phyloP scores from a whole-genome alignment of 306 rosid species.

The Pterocarpus santalinus region DNA sequence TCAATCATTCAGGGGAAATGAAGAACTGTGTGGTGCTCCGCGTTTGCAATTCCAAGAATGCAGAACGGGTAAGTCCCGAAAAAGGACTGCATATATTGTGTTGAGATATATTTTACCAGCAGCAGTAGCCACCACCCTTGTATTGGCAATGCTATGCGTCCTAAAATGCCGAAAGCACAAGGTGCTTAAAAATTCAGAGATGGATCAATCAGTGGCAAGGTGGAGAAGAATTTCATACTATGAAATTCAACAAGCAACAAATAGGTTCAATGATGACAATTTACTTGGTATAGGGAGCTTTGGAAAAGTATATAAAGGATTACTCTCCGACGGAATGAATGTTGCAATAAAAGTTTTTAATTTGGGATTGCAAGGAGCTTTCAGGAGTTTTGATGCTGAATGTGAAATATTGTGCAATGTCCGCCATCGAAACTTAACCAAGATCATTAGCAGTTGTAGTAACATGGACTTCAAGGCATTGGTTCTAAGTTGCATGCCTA shows the following conservation, averaged over 20 bases:
- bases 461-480: slow-evolving; percentile 16
- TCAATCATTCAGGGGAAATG: background rate
- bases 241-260: background rate
- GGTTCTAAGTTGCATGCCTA: background rate
- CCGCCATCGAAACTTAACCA: slow-evolving; percentile 2
- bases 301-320: background rate
- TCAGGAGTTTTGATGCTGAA: background rate
- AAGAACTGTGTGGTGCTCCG: slow-evolving; percentile 1
- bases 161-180: background rate
- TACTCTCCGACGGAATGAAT: background rate
- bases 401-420: slow-evolving; percentile 1
- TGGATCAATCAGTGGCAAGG: background rate
- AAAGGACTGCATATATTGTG: background rate
- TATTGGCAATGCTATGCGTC: background rate
- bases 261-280: background rate
- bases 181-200: background rate
- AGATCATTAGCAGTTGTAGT: slow-evolving; percentile 1
- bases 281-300: background rate
- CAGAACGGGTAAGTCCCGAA: background rate
- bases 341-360: background rate
- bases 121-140: background rate
- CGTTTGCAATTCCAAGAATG: background rate
- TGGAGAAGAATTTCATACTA: slow-evolving; percentile 6
- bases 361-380: background rate
- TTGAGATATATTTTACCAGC: background rate